Evolutionary conservation across 225 moss, liverwort and hornwort species (phyloP).

Genomic region (Ulota crispa): DNA sequence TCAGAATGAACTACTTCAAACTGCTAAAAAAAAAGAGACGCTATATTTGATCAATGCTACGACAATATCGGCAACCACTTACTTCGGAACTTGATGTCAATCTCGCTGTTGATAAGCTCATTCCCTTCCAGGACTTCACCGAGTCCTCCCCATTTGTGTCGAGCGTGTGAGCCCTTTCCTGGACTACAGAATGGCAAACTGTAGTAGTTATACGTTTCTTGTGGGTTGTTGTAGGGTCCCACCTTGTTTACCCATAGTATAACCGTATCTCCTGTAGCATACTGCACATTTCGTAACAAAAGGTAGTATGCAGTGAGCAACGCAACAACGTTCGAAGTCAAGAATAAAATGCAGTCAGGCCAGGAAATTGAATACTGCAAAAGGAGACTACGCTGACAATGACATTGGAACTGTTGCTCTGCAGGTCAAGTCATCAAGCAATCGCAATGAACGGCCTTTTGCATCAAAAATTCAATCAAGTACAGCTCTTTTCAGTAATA

Average conservation of each 20-base stretch:
- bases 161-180: slow-evolving; percentile 42
- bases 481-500: background rate
- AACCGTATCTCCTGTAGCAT: slow-evolving; percentile 70
- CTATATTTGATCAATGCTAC: slow-evolving; percentile 32
- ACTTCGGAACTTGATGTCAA: slow-evolving; percentile 88
- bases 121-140: slow-evolving; percentile 99
- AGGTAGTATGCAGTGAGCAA: background rate
- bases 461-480: background rate
- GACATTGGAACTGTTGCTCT: background rate
- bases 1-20: background rate
- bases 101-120: slow-evolving; percentile 93
- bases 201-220: slow-evolving; percentile 99
- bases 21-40: slow-evolving; percentile 38
- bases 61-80: slow-evolving; percentile 17
- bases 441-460: background rate
- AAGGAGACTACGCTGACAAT: background rate
- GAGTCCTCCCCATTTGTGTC: slow-evolving; percentile 98
- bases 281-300: slow-evolving; percentile 55
- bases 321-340: background rate
- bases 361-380: background rate
- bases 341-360: background rate
- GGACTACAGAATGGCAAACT: slow-evolving; percentile 91
- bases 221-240: slow-evolving; percentile 98
- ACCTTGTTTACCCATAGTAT: slow-evolving; percentile 99
- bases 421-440: slow-evolving; percentile 1